These are phyloP conservation scores for Podospora fimiseda DNA, from an alignment of 495 filamentous ascomycete genomes.

Conservation along the genomic window DNA sequence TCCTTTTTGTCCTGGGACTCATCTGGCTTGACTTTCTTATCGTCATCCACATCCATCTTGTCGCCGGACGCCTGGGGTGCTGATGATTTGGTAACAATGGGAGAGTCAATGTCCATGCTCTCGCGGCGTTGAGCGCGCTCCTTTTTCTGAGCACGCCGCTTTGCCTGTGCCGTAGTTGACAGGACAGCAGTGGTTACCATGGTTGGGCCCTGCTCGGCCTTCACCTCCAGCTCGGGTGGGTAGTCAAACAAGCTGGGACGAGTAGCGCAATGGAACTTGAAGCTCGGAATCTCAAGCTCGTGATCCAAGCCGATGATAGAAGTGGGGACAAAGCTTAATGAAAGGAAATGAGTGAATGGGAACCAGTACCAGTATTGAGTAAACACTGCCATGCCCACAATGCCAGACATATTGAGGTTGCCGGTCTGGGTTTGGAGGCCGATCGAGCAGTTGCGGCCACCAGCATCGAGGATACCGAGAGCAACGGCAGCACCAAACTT, in stretches of 20 bases:
- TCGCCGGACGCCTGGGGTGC: conserved; percentile 50
- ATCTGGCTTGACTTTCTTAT: conserved; percentile 52
- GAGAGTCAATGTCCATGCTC: conserved; percentile 84
- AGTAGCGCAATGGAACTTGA: conserved; percentile 93
- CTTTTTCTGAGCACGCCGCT: conserved; percentile 79
- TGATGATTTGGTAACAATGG: conserved; percentile 67
- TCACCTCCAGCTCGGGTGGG: conserved; percentile 90
- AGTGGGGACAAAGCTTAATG: conserved; percentile 86
- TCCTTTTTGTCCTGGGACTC: conserved; percentile 56
- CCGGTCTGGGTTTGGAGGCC: conserved; percentile 95
- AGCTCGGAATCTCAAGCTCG: conserved; percentile 86
- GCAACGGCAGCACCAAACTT: conserved; percentile 95
- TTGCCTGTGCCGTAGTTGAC: conserved; percentile 94
- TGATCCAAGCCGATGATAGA: conserved; percentile 91
- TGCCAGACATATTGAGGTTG: conserved; percentile 94
- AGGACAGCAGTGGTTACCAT: conserved; percentile 94
- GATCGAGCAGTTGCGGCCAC: conserved; percentile 96
- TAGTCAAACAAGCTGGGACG: conserved; percentile 96
- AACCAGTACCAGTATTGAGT: conserved; percentile 99
- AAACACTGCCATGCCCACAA: conserved; percentile 96
- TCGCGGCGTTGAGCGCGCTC: conserved; percentile 64
- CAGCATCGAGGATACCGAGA: conserved; percentile 95
- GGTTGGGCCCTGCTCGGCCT: conserved; percentile 85
- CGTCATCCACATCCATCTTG: conserved; percentile 89
- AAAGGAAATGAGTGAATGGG: conserved; percentile 95